A percentile compares a stretch with the other conserved stretches of the same genome.
phyloP scores from a whole-genome alignment of 805 yeast species.

The Ogataea angusta region DNA sequence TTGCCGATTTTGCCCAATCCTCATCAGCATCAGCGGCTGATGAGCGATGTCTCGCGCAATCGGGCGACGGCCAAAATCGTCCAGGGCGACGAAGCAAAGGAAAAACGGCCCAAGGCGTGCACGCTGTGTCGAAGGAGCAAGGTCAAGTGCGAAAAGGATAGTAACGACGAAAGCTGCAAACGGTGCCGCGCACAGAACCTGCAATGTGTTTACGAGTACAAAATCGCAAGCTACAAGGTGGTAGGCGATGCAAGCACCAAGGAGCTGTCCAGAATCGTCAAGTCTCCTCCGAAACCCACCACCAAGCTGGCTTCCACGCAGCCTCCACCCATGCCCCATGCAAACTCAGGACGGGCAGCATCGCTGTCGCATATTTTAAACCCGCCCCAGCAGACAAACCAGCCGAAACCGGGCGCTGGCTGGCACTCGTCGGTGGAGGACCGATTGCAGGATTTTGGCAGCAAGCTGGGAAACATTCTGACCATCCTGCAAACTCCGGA shows the following conservation, averaged over 20 bases:
- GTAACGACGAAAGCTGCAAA: conserved; percentile 48
- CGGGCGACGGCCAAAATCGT: conserved; percentile 19
- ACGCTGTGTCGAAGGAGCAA: conserved; percentile 59
- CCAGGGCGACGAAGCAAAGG: conserved; percentile 18
- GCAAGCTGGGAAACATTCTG: conserved; percentile 38
- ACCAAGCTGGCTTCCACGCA: neutral
- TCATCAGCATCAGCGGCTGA: conserved; percentile 17
- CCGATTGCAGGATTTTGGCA: conserved; percentile 38
- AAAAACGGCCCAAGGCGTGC: conserved; percentile 52
- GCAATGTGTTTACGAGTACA: conserved; percentile 56
- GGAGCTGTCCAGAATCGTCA: neutral
- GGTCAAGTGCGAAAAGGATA: conserved; percentile 55
- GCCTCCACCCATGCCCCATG: neutral
- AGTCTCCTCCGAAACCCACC: neutral
- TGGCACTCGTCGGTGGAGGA: conserved; percentile 40
- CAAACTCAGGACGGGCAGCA: neutral
- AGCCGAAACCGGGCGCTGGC: neutral
- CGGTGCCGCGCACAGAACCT: conserved; percentile 51
- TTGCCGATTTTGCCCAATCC: conserved; percentile 25
- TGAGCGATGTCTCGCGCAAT: conserved; percentile 9
- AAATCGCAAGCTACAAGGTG: conserved; percentile 43
- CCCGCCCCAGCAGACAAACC: too few relatives aligned
- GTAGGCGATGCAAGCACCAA: conserved; percentile 24
- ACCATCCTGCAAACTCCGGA: conserved; percentile 29
- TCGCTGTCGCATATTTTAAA: conserved; percentile 20